phyloP scores from a whole-genome alignment of 768 basidiomycete genomes.

The Tylopilus vinaceipallidus region DNA sequence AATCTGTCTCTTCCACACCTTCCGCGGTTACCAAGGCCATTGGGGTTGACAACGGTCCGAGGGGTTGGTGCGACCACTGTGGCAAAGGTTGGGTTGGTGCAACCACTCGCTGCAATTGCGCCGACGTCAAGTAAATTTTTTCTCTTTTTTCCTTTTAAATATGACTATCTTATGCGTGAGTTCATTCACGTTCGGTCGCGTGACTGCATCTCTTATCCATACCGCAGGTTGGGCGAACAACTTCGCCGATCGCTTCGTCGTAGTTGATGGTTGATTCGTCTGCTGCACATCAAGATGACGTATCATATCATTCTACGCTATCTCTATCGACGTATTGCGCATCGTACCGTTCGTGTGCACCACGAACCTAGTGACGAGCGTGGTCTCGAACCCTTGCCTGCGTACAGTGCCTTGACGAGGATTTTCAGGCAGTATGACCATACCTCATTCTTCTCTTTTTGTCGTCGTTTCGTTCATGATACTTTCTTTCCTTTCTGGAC shows the following conservation, averaged over 20 bases:
- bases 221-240: conserved; percentile 31
- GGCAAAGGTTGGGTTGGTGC: conserved; percentile 67
- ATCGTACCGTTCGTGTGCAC: conserved; percentile 57
- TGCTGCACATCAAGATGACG: conserved; percentile 30
- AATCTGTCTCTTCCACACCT: conserved; percentile 44
- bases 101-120: conserved; percentile 55
- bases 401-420: conserved; percentile 21
- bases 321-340: conserved; percentile 54
- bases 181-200: not conserved
- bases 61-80: conserved; percentile 73
- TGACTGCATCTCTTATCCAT: conserved; percentile 16
- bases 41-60: conserved; percentile 61
- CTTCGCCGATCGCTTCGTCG: conserved; percentile 40
- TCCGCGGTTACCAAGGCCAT: conserved; percentile 47
- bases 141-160: not conserved
- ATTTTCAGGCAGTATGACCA: conserved; percentile 25
- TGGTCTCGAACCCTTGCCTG: conserved; percentile 50
- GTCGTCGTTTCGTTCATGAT: conserved; percentile 4
- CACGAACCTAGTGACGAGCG: conserved; percentile 65
- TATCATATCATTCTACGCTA: conserved; percentile 35
- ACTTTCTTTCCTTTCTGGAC: conserved; percentile 11
- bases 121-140: conserved; percentile 55
- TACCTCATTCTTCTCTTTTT: conserved; percentile 4
- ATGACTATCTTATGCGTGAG: conserved; percentile 30
- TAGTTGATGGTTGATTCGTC: conserved; percentile 40